phyloP scores from a whole-genome alignment of 345 rosid genomes.

The Trapa incisa region DNA sequence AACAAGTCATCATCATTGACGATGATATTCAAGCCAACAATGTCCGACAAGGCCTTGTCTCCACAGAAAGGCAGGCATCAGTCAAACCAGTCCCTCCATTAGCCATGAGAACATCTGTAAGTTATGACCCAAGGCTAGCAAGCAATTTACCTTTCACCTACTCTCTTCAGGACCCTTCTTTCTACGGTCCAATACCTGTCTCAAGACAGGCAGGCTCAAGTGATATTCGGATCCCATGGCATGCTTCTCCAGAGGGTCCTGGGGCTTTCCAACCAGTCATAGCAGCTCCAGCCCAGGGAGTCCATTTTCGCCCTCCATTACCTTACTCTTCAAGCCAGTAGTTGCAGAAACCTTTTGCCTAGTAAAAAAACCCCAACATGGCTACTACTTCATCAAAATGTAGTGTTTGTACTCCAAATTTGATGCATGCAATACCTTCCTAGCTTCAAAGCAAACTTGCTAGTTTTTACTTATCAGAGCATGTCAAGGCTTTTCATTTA shows the following conservation, averaged over 20 bases:
- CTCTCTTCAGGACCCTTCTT: constrained; percentile 21
- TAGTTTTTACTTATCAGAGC: not conserved
- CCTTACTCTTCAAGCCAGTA: constrained; percentile 35
- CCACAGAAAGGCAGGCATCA: constrained; percentile 12
- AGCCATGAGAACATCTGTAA: constrained; percentile 11
- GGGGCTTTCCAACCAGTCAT: constrained; percentile 19
- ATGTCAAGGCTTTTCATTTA: not conserved
- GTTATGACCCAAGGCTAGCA: constrained; percentile 14
- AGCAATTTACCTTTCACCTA: constrained; percentile 18
- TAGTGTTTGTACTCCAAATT: not conserved
- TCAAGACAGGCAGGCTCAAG: constrained; percentile 32
- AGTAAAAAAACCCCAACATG: not conserved
- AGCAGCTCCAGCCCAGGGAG: constrained; percentile 21
- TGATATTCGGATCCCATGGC: constrained; percentile 20
- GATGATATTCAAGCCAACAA: constrained; percentile 13
- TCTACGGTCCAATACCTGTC: constrained; percentile 16
- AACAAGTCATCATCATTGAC: constrained; percentile 23
- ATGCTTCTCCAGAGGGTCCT: not conserved
- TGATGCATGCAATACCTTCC: not conserved
- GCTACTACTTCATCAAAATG: not conserved
- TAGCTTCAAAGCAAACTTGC: not conserved
- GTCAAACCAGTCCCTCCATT: not conserved
- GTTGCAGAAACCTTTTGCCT: constrained; percentile 10
- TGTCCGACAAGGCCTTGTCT: constrained; percentile 10
- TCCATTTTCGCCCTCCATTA: constrained; percentile 23